phyloP scores from a whole-genome alignment of 2,329 filamentous ascomycete genomes.

The Clonostachys rosea region DNA sequence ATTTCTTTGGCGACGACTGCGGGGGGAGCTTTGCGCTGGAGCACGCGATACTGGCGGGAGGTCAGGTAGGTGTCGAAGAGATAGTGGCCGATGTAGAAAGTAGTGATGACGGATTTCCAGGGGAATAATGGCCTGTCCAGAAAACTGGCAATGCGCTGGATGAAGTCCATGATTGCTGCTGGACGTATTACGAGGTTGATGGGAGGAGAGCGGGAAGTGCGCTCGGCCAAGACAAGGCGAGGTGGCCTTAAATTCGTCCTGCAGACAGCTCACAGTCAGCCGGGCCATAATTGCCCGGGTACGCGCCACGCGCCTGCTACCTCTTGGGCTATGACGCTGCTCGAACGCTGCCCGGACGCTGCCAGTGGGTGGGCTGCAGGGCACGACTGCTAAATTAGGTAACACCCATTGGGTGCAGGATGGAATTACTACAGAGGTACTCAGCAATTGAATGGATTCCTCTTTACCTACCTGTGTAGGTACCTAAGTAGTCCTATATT shows the following conservation, averaged over 20 bases:
- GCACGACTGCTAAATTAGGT: too few relatives aligned
- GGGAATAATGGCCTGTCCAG: conserved; percentile 92
- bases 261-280: too few relatives aligned
- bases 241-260: neutral
- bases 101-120: conserved; percentile 94
- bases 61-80: conserved; percentile 86
- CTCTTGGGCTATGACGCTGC: too few relatives aligned
- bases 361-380: too few relatives aligned
- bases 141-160: conserved; percentile 70
- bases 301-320: too few relatives aligned
- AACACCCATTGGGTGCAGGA: too few relatives aligned
- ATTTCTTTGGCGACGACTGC: conserved; percentile 87
- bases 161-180: conserved; percentile 31
- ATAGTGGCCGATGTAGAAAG: conserved; percentile 90
- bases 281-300: too few relatives aligned
- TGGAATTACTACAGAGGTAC: too few relatives aligned
- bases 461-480: too few relatives aligned
- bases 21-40: conserved; percentile 75
- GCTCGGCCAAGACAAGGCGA: conserved; percentile 6
- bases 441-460: too few relatives aligned
- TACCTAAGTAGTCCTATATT: too few relatives aligned
- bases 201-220: conserved; percentile 7
- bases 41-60: conserved; percentile 81
- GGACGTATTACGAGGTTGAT: conserved; percentile 10
- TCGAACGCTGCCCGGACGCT: too few relatives aligned